Conservation (phyloP, 495 filamentous ascomycete genomes). For the Jackrogersella multiformis region DNA sequence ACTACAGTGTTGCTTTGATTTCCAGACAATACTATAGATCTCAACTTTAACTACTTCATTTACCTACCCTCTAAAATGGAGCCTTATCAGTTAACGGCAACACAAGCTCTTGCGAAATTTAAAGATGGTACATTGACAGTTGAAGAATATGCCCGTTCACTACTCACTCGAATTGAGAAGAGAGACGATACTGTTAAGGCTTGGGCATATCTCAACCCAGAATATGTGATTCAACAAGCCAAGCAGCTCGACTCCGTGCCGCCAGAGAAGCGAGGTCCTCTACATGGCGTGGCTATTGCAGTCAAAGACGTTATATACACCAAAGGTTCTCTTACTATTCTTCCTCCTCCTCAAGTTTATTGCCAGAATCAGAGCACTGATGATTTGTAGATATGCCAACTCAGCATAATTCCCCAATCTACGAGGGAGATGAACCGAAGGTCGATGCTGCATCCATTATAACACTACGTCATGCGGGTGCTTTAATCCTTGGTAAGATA, state of each 20-base stretch:
- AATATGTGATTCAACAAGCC: constrained; percentile 60
- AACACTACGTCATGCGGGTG: constrained; percentile 57
- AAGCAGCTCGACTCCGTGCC: constrained; percentile 60
- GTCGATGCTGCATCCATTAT: constrained; percentile 56
- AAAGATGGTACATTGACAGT: constrained; percentile 53
- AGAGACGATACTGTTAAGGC: constrained; percentile 61
- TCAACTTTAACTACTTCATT: not conserved
- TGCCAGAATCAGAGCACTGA: constrained; percentile 4
- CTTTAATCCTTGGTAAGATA: constrained; percentile 58
- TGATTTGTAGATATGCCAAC: constrained; percentile 60
- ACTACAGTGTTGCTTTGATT: too few relatives aligned
- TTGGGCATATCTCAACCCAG: constrained; percentile 62
- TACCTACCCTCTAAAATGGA: constrained; percentile 33
- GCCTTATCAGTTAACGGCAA: constrained; percentile 52
- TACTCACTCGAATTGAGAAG: constrained; percentile 59
- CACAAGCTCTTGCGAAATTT: constrained; percentile 49
- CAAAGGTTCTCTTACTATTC: constrained; percentile 48
- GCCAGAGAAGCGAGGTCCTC: constrained; percentile 55
- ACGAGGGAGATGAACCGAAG: constrained; percentile 47
- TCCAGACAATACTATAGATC: not conserved
- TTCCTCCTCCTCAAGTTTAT: not conserved
- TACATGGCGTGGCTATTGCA: constrained; percentile 64
- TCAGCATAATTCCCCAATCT: constrained; percentile 59
- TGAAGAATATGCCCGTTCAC: constrained; percentile 61
- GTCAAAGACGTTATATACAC: constrained; percentile 69